Base-by-base conservation (phyloP, 106 monocot species). In the Acanthochlamys bracteata region DNA sequence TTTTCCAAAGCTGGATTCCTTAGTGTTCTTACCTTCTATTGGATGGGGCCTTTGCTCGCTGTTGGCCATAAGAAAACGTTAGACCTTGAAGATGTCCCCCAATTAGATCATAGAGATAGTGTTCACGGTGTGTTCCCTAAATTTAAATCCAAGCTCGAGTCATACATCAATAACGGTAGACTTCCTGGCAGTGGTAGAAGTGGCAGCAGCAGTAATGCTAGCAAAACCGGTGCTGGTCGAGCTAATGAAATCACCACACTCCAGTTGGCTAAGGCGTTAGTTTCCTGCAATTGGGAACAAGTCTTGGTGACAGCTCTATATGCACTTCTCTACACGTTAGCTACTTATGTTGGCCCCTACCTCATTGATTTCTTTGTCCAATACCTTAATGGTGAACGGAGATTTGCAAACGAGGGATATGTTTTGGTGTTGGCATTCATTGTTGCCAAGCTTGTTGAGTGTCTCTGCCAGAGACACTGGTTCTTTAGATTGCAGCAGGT, bases 311-410 rank as follows among this genome's bases (percentile, higher is more conserved):
- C 88, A 0, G 82, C 82, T n/a, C 10, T 79, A 7, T 85, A 67
- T 55, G 80, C 68, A 0, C 75, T 96, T 0, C 43, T 85, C 20
- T 59, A 82, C 60, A 83, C 71, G 0, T 11, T 76, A 0, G 72
- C 95, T 24, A 59, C 80, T 16, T 90, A 83, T 27, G 95, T 90
- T 0, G 95, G 95, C 4, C 95, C 95, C 11, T 96, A 78, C 71
- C 88, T 96, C 45, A 90, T 96, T 14, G 74, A 73, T 57, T 82
- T 42, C 73, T 75, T 96, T 26, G 95, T 88, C 24, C 80, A 83
- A 49, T 96, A 88, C 74, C 87, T 96, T 39, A 76, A 80, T 55
- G 87, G 83, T 41, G 41, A 49, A n/a, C 60, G 57, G n/a, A 63
- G 40, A 9, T 83, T 71, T 65, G 57, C 73, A 7, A 76, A 78